Percentiles rank a stretch among this genome's conserved stretches.
These are phyloP conservation scores for Xylariaceae sp. DNA, from an alignment of 2,329 filamentous ascomycete genomes.

Conservation along the genomic window DNA sequence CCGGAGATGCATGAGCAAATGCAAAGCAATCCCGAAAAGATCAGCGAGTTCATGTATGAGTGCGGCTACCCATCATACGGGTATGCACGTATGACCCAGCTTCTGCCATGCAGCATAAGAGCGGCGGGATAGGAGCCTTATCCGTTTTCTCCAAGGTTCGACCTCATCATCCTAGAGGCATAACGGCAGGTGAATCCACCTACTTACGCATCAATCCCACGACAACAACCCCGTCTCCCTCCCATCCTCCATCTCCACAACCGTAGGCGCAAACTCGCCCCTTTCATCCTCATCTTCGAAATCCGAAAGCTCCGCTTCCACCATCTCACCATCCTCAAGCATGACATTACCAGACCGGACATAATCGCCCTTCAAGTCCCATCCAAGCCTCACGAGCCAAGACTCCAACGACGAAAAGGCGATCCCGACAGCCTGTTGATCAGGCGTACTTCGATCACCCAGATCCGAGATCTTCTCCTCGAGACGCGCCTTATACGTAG, in stretches of 20 bases:
- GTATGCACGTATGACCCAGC: neutral
- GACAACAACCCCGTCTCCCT: conserved; percentile 48
- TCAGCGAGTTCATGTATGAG: neutral
- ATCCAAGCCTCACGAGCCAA: conserved; percentile 45
- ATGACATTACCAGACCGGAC: conserved; percentile 44
- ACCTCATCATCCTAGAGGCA: neutral
- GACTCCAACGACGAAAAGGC: conserved; percentile 47
- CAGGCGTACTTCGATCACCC: conserved; percentile 32
- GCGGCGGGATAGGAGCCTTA: too few species aligned
- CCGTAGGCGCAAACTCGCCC: conserved; percentile 48
- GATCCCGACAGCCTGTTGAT: conserved; percentile 41
- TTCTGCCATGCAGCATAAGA: neutral
- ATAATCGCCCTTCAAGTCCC: conserved; percentile 51
- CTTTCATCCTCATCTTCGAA: conserved; percentile 50
- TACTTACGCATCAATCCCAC: conserved; percentile 32
- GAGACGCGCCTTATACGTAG: conserved; percentile 50
- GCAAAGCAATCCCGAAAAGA: neutral
- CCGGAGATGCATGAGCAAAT: neutral
- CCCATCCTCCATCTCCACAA: conserved; percentile 51
- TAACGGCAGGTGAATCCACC: neutral
- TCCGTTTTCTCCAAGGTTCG: too few species aligned
- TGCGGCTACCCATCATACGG: neutral
- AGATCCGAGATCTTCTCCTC: conserved; percentile 41
- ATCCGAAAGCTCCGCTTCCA: conserved; percentile 44
- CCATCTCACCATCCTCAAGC: conserved; percentile 49